Base-by-base conservation (phyloP, 2,329 filamentous ascomycete genomes). In the Bipolaris sorokiniana region DNA sequence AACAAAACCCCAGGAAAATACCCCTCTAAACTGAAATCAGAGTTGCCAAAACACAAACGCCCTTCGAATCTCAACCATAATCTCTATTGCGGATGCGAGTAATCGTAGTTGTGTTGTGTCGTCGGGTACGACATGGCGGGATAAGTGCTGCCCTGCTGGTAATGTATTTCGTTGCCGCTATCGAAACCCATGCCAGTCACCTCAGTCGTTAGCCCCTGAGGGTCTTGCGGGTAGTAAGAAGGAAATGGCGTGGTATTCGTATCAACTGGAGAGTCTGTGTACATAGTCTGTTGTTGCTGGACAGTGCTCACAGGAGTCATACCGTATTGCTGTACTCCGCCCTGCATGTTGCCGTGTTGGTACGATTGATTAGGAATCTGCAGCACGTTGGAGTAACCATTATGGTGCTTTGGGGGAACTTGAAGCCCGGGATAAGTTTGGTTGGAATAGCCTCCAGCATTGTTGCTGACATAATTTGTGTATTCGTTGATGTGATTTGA, bases 201-300 rank as follows among this genome's bases (percentile, higher is more conserved):
- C 18, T 65, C 66, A 20, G 59, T 65, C n/a, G 62, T 42, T 57
- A 71, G 59, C 16, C 56, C 63, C 49, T 73, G 71, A 31, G 69
- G 65, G 46, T 76, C 71, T 51, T 70, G 68, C 2, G 68, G 63
- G 31, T 71, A 76, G 53, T 76, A 76, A 28, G 65, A 71, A 23
- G 68, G 71, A 26, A 71, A 70, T 16, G 54, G 54, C 36, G 62
- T 74, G 7, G 63, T 59, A 2, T 68, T 71, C 13, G 71, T 67
- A 31, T 77, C 74, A 5, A 76, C 65, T 0, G 75, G 75, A n/a
- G 75, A 77, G 28, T 74, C 67, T 13, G 71, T 73, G 47, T 74
- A 77, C 26, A 74, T 59, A 2, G 66, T 47, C 44, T 72, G 69
- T 38, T 69, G 68, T 33, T 66, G 68, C 49, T 69, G 68, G 48